Conservation (phyloP, 1,284 basidiomycete genomes). For the Rhodotorula sp. region DNA sequence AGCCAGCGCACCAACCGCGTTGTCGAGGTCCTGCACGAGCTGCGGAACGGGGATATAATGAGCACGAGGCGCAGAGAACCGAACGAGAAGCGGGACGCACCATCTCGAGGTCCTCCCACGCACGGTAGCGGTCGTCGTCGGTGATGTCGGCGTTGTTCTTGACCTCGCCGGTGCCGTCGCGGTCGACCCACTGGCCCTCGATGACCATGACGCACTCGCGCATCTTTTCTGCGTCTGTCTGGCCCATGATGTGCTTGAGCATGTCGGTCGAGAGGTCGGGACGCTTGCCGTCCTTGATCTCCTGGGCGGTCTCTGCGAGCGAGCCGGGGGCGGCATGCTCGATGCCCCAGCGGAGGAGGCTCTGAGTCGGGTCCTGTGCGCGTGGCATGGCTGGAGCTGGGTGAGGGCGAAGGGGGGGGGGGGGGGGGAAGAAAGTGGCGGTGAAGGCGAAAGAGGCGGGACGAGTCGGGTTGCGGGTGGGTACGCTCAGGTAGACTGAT, state of each 20-base stretch:
- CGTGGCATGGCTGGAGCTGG: not conserved
- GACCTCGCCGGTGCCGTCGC: conserved; percentile 62
- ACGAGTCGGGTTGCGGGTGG: not conserved
- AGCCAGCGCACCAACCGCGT: conserved; percentile 73
- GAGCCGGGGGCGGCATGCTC: conserved; percentile 36
- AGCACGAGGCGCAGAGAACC: conserved; percentile 6
- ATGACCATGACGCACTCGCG: conserved; percentile 78
- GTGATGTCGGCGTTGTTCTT: conserved; percentile 64
- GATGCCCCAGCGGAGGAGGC: conserved; percentile 44
- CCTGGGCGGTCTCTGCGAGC: conserved; percentile 24
- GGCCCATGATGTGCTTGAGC: conserved; percentile 83
- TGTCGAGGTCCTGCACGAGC: conserved; percentile 89
- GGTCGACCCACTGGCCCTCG: conserved; percentile 62
- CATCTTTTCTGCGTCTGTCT: conserved; percentile 80
- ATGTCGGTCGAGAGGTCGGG: conserved; percentile 68
- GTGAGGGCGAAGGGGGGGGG: not conserved
- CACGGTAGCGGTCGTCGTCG: conserved; percentile 68
- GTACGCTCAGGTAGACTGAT: not conserved
- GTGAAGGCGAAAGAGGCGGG: not conserved
- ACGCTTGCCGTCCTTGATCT: conserved; percentile 35
- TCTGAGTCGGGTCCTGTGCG: conserved; percentile 31
- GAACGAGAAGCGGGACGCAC: conserved; percentile 54
- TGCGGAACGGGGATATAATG: conserved; percentile 53
- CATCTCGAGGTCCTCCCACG: conserved; percentile 95
- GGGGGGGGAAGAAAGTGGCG: not conserved